Conservation (phyloP, 495 filamentous ascomycete species). For the Chaetomidium leptoderma region DNA sequence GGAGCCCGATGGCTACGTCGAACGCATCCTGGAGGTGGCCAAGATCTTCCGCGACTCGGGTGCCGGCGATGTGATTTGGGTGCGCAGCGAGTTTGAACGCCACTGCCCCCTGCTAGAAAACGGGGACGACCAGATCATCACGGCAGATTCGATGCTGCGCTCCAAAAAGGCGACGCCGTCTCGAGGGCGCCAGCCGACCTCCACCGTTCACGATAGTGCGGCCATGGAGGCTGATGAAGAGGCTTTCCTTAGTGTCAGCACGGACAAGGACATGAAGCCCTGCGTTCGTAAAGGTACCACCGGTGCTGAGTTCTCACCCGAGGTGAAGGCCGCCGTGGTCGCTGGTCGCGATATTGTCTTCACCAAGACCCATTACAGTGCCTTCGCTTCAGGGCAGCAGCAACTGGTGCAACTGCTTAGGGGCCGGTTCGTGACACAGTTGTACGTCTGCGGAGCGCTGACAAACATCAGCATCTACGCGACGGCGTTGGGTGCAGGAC, state of each 20-base stretch:
- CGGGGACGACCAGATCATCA: conserved; percentile 49
- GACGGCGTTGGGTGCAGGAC: conserved; percentile 85
- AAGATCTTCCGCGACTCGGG: conserved; percentile 63
- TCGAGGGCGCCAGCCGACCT: conserved; percentile 20
- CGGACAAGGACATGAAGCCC: conserved; percentile 32
- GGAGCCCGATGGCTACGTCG: conserved; percentile 61
- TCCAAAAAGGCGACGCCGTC: conserved; percentile 2
- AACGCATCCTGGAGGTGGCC: conserved; percentile 60
- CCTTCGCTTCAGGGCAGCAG: conserved; percentile 53
- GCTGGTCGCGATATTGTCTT: conserved; percentile 60
- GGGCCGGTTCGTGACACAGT: conserved; percentile 73
- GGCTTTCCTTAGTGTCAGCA: conserved; percentile 55
- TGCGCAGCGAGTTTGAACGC: conserved; percentile 68
- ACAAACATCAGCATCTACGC: conserved; percentile 89
- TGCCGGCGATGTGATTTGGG: conserved; percentile 80
- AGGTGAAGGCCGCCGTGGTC: conserved; percentile 53
- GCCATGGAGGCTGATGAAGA: conserved; percentile 44
- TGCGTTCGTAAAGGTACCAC: conserved; percentile 58
- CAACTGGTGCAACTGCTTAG: conserved; percentile 65
- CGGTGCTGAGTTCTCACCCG: conserved; percentile 64
- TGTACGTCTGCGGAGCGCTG: conserved; percentile 88
- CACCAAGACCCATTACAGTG: conserved; percentile 83
- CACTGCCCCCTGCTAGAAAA: conserved; percentile 48
- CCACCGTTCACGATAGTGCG: conserved; percentile 30
- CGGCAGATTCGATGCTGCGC: conserved; percentile 28